Evolutionary conservation across 2,329 filamentous ascomycete species (phyloP), one percentile per base, ranked within the genome.

Genomic region (Diaporthe australafricana): DNA sequence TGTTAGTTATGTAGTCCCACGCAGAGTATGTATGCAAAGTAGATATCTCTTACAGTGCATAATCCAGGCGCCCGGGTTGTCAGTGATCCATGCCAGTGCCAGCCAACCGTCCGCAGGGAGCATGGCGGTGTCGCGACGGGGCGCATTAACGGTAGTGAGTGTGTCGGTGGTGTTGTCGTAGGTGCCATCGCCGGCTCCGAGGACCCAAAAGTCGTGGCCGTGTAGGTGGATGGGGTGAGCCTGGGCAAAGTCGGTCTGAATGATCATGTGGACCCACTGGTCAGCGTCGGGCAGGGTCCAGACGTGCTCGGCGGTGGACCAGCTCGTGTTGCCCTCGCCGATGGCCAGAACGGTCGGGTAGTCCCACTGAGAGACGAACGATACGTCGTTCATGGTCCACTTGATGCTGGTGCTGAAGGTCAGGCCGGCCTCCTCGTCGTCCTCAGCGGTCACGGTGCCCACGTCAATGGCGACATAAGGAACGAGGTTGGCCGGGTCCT

Each of bases 41-140:
- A 20, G 42, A 45, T 45, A 45, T 45, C 42, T 20, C 42, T 45
- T 45, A 45, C 83, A 85, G 74, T 84, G 69, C 76, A 84, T 80
- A 22, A 85, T 75, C 84, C 84, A 87, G 8, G 69, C 80, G 16
- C 87, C 87, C 0, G 87, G 87, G 75, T 89, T 89, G 75, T 89
- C 84, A 0, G 85, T 81, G 70, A 82, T 75, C 76, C 87, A 89
- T 0, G 83, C 87, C 9, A 89, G 78, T 2, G 84, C 84, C 7
- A 89, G 75, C 75, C 85, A 85, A 0, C 87, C 87, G 7, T 77
- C 77, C 1, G 77, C 76, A 0, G 84, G 83, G 1, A 88, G 76
- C 70, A 84, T 81, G 5, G 84, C 83, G 0, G 83, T 84, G 75
- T 89, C 87, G 40, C 87, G 79, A 0, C 87, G 81, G 1, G 85